Percentiles rank a stretch among this genome's conserved stretches.
Evolutionary conservation across 306 rosid genomes (phyloP).

Genomic region (Arachis hypogaea): DNA sequence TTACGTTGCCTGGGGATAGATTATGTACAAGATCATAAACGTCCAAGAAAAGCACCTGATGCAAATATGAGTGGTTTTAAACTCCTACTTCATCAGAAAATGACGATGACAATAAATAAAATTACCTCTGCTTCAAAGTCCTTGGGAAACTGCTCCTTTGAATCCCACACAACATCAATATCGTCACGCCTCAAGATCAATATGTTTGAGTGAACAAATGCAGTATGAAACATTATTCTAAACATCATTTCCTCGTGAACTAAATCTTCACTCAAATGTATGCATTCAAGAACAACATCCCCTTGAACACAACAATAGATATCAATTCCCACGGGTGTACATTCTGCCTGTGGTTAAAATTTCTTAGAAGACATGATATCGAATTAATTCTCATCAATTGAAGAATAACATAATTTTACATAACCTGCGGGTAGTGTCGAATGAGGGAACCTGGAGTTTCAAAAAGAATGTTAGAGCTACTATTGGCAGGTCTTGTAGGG

Average conservation of each 20-base stretch:
- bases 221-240: conserved; percentile 90
- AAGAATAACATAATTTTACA: conserved; percentile 39
- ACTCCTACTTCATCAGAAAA: no score
- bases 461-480: conserved; percentile 85
- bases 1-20: conserved; percentile 64
- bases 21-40: conserved; percentile 84
- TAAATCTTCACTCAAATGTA: conserved; percentile 80
- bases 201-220: conserved; percentile 81
- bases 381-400: conserved; percentile 32
- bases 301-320: conserved; percentile 88
- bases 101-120: conserved; percentile 27
- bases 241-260: conserved; percentile 80
- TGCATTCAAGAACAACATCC: conserved; percentile 95
- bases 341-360: conserved; percentile 81
- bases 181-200: conserved; percentile 78
- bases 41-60: conserved; percentile 94
- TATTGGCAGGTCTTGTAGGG: conserved; percentile 70
- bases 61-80: no score
- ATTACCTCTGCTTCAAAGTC: conserved; percentile 92
- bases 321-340: conserved; percentile 87
- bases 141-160: conserved; percentile 80
- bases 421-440: conserved; percentile 85
- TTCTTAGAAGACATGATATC: conserved; percentile 46
- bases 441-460: conserved; percentile 48
- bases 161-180: conserved; percentile 84